Evolutionary conservation across 2,329 filamentous ascomycete genomes (phyloP).

Genomic region (Dissoconium aciculare): DNA sequence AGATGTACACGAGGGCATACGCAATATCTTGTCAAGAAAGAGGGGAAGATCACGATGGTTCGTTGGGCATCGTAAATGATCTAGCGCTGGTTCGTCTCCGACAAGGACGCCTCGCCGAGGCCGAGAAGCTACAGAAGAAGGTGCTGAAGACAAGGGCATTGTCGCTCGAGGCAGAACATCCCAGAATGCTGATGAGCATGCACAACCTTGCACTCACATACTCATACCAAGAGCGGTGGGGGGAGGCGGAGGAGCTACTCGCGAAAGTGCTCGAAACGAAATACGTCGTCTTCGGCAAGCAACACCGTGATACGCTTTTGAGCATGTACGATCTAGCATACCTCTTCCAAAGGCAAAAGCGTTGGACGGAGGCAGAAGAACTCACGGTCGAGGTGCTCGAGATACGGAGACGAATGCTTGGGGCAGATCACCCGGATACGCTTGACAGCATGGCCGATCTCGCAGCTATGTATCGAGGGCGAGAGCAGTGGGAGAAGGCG

Average conservation of each 20-base stretch:
- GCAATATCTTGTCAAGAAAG: too few relatives aligned
- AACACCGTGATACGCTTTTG: conserved; percentile 5
- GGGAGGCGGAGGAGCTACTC: not conserved
- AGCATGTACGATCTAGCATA: not conserved
- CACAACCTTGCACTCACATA: not conserved
- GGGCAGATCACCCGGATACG: too few relatives aligned
- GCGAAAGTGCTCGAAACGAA: not conserved
- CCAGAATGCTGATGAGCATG: conserved; percentile 1
- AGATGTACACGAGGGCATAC: not conserved
- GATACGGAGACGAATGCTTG: too few relatives aligned
- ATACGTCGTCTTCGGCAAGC: conserved; percentile 2
- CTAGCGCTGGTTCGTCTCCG: not conserved
- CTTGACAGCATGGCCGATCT: too few relatives aligned
- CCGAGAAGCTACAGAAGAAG: not conserved
- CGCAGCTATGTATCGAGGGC: too few relatives aligned
- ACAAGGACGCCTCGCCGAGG: not conserved
- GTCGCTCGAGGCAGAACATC: not conserved
- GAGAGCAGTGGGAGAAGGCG: too few relatives aligned
- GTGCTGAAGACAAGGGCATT: not conserved
- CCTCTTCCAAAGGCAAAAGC: not conserved
- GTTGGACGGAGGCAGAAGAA: too few relatives aligned
- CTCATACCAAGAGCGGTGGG: not conserved
- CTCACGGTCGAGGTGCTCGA: too few relatives aligned
- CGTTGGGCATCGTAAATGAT: not conserved
- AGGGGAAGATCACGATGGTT: not conserved